Percentiles rank a stretch among this genome's conserved stretches.
Evolutionary conservation across 352 stramenopile species (phyloP).

Genomic region (Phytopythium kandeliae): DNA sequence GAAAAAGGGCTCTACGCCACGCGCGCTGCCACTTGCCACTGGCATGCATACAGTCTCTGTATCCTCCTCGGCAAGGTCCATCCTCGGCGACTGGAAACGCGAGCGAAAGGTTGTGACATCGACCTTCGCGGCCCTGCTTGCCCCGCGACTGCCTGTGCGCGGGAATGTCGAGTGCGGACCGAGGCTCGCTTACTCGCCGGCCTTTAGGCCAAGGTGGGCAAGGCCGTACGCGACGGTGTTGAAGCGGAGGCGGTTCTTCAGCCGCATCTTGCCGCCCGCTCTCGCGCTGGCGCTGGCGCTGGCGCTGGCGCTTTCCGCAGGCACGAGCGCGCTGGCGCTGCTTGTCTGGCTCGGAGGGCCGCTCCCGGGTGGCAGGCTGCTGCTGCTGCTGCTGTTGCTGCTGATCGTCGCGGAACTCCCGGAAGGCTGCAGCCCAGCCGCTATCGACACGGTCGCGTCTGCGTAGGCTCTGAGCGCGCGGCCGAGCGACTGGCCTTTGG

Average conservation of each 20-base stretch:
- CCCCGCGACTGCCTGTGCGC: no score
- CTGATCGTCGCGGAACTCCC: no score
- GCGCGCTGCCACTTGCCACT: no score
- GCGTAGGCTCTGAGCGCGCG: constrained; percentile 56
- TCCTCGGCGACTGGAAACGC: no score
- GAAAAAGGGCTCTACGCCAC: no score
- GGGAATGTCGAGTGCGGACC: no score
- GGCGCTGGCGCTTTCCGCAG: neutral
- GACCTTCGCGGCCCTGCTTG: no score
- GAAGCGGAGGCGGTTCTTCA: constrained; percentile 74
- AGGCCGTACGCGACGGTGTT: constrained; percentile 69
- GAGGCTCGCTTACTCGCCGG: constrained; percentile 29
- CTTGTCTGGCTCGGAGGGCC: constrained; percentile 3
- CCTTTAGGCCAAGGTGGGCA: constrained; percentile 43
- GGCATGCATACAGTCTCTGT: no score
- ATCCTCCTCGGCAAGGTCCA: no score
- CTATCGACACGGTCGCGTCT: constrained; percentile 21
- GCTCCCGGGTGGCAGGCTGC: neutral
- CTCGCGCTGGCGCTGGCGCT: neutral
- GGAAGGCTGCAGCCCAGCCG: neutral
- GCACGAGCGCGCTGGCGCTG: constrained; percentile 1
- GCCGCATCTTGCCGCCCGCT: constrained; percentile 18
- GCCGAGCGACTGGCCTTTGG: constrained; percentile 46
- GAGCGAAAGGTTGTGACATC: no score
- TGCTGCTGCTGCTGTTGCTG: constrained; percentile 4